These are phyloP conservation scores for Piper betle DNA, from an alignment of 164 flowering plant genomes.

Conservation along the genomic window DNA sequence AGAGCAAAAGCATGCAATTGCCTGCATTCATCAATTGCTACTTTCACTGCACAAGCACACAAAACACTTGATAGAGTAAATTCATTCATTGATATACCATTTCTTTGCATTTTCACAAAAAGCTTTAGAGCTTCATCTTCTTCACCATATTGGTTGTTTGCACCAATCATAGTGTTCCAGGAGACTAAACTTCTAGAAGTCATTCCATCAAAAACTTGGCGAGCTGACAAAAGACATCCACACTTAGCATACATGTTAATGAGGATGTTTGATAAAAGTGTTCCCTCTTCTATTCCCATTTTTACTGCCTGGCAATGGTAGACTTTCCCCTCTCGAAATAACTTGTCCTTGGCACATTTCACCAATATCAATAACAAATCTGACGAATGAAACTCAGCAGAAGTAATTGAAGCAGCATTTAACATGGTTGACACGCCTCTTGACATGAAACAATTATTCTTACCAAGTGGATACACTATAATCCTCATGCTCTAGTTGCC, in stretches of 20 bases:
- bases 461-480: neutral
- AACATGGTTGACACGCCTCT: neutral
- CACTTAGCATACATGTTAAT: constrained; percentile 13
- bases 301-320: constrained; percentile 40
- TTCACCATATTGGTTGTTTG: constrained; percentile 7
- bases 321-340: constrained; percentile 31
- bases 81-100: constrained; percentile 2
- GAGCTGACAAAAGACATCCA: constrained; percentile 2
- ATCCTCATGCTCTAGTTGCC: neutral
- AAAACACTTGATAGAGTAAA: constrained; percentile 11
- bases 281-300: constrained; percentile 28
- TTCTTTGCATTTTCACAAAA: neutral
- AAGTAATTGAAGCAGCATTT: neutral
- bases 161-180: constrained; percentile 14
- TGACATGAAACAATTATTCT: neutral
- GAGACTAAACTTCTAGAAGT: constrained; percentile 11
- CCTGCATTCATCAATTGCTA: constrained; percentile 11
- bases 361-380: constrained; percentile 35
- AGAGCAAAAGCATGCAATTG: constrained; percentile 10
- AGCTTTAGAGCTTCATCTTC: constrained; percentile 11
- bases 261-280: constrained; percentile 44
- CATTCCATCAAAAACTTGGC: constrained; percentile 8
- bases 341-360: constrained; percentile 36
- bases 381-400: neutral
- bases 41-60: constrained; percentile 11